These are phyloP conservation scores for Penicillium sclerotiorum DNA, from an alignment of 2,329 filamentous ascomycete species.

Conservation along the genomic window DNA sequence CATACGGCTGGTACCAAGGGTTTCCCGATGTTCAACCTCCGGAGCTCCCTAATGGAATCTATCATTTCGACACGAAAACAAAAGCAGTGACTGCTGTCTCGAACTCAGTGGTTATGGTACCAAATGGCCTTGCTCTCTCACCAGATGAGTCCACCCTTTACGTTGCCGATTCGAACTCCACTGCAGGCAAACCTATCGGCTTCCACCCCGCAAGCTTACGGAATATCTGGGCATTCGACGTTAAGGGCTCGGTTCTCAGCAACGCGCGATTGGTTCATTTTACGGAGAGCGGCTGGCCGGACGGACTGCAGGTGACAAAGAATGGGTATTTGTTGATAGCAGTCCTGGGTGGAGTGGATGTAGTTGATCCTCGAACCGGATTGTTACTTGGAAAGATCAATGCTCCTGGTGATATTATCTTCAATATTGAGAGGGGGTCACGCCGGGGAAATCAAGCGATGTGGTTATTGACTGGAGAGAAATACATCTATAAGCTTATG, in stretches of 20 bases:
- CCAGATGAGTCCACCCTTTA: constrained; percentile 7
- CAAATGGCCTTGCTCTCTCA: constrained; percentile 11
- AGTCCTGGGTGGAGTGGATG: constrained; percentile 14
- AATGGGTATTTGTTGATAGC: constrained; percentile 11
- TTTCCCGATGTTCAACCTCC: constrained; percentile 9
- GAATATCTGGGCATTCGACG: constrained; percentile 17
- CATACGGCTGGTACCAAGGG: constrained; percentile 10
- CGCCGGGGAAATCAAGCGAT: neutral
- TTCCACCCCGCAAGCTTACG: constrained; percentile 6
- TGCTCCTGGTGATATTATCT: constrained; percentile 14
- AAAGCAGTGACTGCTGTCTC: constrained; percentile 8
- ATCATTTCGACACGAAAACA: constrained; percentile 14
- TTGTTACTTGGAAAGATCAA: constrained; percentile 12
- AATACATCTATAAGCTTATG: constrained; percentile 11
- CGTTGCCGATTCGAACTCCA: constrained; percentile 14
- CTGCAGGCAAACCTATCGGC: constrained; percentile 7
- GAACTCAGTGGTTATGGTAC: constrained; percentile 2
- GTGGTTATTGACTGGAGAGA: constrained; percentile 14
- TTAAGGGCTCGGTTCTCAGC: constrained; percentile 9
- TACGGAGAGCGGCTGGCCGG: constrained; percentile 14
- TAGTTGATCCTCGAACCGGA: constrained; percentile 8
- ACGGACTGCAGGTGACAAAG: constrained; percentile 13
- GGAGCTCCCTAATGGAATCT: constrained; percentile 9
- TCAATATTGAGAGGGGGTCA: constrained; percentile 13
- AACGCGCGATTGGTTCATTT: constrained; percentile 8